Percentiles rank a stretch among this genome's conserved stretches.
phyloP scores from a whole-genome alignment of 148 eudicot species.

The Cornus suecica region DNA sequence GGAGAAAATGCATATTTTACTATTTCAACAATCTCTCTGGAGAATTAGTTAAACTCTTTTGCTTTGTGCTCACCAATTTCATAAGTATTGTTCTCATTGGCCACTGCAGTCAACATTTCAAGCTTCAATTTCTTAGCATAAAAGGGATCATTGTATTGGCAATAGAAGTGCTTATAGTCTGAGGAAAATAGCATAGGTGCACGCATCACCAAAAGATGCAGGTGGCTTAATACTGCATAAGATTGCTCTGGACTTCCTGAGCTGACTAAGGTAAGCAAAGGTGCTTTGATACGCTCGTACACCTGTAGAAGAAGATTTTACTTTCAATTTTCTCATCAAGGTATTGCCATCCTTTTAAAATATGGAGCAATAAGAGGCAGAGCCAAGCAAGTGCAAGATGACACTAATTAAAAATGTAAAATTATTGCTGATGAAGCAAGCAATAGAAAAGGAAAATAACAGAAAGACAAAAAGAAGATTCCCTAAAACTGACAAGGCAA shows the following conservation, averaged over 20 bases:
- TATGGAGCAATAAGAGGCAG: background rate
- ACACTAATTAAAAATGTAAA: background rate
- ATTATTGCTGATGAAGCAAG: conserved; percentile 2
- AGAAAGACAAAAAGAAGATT: background rate
- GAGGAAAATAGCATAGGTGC: conserved; percentile 93
- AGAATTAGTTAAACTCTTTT: background rate
- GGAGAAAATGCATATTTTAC: conserved; percentile 6
- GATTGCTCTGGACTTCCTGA: conserved; percentile 95
- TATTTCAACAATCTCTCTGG: conserved; percentile 9
- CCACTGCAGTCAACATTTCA: conserved; percentile 97
- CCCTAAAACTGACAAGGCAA: background rate
- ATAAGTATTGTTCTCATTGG: conserved; percentile 91
- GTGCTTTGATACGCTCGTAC: conserved; percentile 96
- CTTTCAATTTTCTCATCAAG: background rate
- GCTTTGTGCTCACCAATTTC: conserved; percentile 66
- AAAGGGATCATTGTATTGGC: conserved; percentile 95
- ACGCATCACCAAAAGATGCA: conserved; percentile 96
- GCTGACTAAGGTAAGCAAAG: conserved; percentile 87
- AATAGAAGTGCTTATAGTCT: conserved; percentile 96
- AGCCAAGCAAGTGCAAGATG: conserved; percentile 3
- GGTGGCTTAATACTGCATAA: conserved; percentile 88
- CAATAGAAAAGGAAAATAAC: background rate
- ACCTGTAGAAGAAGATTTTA: conserved; percentile 46
- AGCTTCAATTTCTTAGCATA: conserved; percentile 98
- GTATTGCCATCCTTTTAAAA: conserved; percentile 12